Base-by-base conservation (phyloP, 495 filamentous ascomycete species). In the Podospora comata region DNA sequence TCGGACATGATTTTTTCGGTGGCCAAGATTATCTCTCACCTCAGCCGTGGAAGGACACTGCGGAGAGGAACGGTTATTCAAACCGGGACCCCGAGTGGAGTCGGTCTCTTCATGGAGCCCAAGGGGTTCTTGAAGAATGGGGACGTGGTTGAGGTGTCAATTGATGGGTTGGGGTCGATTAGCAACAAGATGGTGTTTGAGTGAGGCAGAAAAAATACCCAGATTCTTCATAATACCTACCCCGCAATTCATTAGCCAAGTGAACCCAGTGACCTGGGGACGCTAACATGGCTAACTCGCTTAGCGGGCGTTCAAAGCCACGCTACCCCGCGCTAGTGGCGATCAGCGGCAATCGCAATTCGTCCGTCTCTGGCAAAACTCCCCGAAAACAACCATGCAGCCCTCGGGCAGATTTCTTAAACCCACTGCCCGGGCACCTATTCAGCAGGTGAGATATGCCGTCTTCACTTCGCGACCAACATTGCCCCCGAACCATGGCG, bases 61-160 rank as follows among this genome's bases (percentile, higher is more conserved):
- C 60, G 64, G 30, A 62, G 55, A 0, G 67, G 67, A 39, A 79
- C 77, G 4, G 69, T 83, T 1, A 80, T 83, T 53, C 48, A 81
- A 65, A 83, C 82, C 0, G 82, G 79, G n/a, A 83, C 81, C 15
- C 76, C 76, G 7, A 53, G 62, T 1, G 77, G 78, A 30, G 81
- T 83, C 7, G 82, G 78, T 0, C 80, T 83, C 11, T 84, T 83
- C 39, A 87, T 85, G 82, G 86, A 84, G 57, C 82, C 83, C 9
- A 80, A 84, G 74, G 80, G 83, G 62, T 87, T 81, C 61, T 73
- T 90, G 71, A 85, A 85, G 71, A 77, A 84, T 58, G 86, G 84
- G 0, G 87, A 89, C 72, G 83, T 86, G 65, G 87, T 90, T 16
- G 81, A 84, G 62, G 86, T 90, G 11, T 79, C 85, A 71, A 76